phyloP scores from a whole-genome alignment of 306 rosid species.

The Boehmeria nivea region DNA sequence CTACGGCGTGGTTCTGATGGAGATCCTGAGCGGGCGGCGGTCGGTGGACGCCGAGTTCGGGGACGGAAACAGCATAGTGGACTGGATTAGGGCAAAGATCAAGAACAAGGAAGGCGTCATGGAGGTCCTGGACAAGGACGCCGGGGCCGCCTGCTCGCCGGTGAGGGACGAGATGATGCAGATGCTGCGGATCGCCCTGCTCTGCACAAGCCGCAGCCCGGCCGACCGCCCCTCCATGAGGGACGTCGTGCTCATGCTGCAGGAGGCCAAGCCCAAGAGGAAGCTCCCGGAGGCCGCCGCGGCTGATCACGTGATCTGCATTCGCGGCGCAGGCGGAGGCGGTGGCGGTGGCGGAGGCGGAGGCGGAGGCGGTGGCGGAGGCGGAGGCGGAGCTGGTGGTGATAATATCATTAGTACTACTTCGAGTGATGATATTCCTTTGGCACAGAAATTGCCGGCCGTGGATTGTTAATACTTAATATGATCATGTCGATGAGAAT shows the following conservation, averaged over 20 bases:
- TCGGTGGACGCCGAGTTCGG: conserved; percentile 70
- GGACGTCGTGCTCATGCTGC: conserved; percentile 84
- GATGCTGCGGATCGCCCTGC: conserved; percentile 79
- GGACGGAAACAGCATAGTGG: conserved; percentile 81
- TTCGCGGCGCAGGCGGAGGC: conserved; percentile 3
- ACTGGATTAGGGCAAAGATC: conserved; percentile 66
- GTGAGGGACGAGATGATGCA: conserved; percentile 83
- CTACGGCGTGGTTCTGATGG: conserved; percentile 79
- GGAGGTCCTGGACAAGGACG: conserved; percentile 59
- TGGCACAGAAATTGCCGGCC: conserved; percentile 39
- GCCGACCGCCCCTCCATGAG: conserved; percentile 87
- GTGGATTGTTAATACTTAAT: conserved; percentile 39
- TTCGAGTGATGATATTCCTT: conserved; percentile 31
- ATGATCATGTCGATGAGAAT: no score
- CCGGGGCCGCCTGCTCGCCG: conserved; percentile 50
- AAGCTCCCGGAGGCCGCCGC: conserved; percentile 30
- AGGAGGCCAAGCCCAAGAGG: conserved; percentile 75
- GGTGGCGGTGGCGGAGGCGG: conserved; percentile 15
- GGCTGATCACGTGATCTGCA: not conserved
- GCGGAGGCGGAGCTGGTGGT: conserved; percentile 7
- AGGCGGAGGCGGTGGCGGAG: conserved; percentile 15
- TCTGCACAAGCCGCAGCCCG: conserved; percentile 72
- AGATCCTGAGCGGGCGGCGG: conserved; percentile 60
- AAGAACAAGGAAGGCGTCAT: conserved; percentile 57
- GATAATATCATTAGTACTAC: not conserved